These are phyloP conservation scores for Scedosporium apiospermum DNA, from an alignment of 2,329 filamentous ascomycete genomes.

Conservation along the genomic window DNA sequence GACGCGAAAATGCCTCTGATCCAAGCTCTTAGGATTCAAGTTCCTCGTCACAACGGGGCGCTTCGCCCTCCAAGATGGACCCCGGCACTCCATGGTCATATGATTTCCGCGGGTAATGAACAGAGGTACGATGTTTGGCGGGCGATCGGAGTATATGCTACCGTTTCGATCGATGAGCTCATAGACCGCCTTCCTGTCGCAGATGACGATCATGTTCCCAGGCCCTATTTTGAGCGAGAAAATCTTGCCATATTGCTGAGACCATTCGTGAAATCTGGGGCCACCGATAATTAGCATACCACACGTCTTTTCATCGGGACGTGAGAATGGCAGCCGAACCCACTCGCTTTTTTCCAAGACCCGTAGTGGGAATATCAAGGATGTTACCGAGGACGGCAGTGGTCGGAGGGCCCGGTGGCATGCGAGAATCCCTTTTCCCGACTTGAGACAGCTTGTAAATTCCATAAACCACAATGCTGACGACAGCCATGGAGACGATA, in stretches of 20 bases:
- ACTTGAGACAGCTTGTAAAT: constrained; percentile 2
- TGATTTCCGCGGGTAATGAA: constrained; percentile 8
- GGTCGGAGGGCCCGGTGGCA: constrained; percentile 8
- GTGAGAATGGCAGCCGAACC: not conserved
- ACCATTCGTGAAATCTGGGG: constrained; percentile 8
- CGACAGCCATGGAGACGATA: not conserved
- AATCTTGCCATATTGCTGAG: constrained; percentile 5
- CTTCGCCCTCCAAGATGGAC: constrained; percentile 5
- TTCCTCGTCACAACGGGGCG: constrained; percentile 7
- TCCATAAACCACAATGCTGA: not conserved
- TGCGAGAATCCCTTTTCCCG: constrained; percentile 6
- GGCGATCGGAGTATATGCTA: constrained; percentile 7
- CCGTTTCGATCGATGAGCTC: constrained; percentile 7
- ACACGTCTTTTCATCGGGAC: too few relatives aligned
- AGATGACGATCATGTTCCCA: constrained; percentile 8
- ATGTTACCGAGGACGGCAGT: constrained; percentile 5
- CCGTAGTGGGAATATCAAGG: constrained; percentile 6
- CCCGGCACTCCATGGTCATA: constrained; percentile 5
- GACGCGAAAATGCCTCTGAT: constrained; percentile 7
- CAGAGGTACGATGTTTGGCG: not conserved
- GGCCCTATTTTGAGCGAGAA: constrained; percentile 7
- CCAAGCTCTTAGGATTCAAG: constrained; percentile 6
- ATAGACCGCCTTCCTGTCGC: constrained; percentile 8
- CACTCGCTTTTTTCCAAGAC: constrained; percentile 7
- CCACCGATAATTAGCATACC: not conserved